phyloP scores from a whole-genome alignment of 1,284 basidiomycete species.

The Moesziomyces sp. region DNA sequence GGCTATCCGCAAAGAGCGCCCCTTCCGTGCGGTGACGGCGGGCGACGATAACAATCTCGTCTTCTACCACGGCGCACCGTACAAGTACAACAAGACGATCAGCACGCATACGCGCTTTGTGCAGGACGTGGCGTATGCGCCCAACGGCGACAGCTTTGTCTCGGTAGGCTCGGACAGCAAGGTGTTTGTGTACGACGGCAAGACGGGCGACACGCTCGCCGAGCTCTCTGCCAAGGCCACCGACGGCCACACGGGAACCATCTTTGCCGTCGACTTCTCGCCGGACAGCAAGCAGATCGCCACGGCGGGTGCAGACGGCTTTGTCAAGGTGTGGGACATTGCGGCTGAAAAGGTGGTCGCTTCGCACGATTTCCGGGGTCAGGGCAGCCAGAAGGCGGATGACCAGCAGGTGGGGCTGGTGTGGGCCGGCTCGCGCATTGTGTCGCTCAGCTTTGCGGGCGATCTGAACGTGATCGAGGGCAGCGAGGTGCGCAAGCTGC shows the following conservation, averaged over 20 bases:
- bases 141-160: conserved; percentile 74
- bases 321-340: conserved; percentile 70
- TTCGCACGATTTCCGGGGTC: conserved; percentile 49
- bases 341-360: conserved; percentile 29
- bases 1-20: conserved; percentile 86
- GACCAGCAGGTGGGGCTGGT: conserved; percentile 87
- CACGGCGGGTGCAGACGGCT: conserved; percentile 87
- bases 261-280: conserved; percentile 67
- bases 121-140: conserved; percentile 86
- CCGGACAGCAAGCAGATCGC: conserved; percentile 78
- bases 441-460: conserved; percentile 86
- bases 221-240: conserved; percentile 43
- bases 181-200: conserved; percentile 89
- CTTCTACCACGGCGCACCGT: conserved; percentile 77
- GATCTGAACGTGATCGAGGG: conserved; percentile 75
- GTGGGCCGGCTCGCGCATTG: conserved; percentile 76
- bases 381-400: conserved; percentile 46
- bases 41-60: conserved; percentile 82
- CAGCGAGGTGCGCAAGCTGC: conserved; percentile 32
- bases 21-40: conserved; percentile 78
- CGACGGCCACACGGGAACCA: conserved; percentile 68
- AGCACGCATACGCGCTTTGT: conserved; percentile 89
- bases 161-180: conserved; percentile 93
- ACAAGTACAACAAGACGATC: conserved; percentile 70
- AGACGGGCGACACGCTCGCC: conserved; percentile 77